Percentiles rank a stretch among this genome's conserved stretches.
Conservation (phyloP, 1,284 basidiomycete species). For the Thelephora terrestris region DNA sequence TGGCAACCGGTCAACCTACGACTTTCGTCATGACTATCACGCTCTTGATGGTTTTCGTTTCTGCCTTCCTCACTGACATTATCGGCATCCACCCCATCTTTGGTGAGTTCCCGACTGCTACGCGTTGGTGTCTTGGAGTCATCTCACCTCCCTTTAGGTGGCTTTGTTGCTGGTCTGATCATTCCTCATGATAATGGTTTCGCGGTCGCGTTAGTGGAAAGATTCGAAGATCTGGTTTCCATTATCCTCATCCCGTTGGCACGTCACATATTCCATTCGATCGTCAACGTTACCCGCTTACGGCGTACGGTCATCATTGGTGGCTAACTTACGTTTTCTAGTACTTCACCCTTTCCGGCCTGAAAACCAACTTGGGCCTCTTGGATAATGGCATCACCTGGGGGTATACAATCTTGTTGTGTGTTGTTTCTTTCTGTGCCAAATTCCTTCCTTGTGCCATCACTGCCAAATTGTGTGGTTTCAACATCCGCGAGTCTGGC, state of each 20-base stretch:
- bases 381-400: slow-evolving; percentile 69
- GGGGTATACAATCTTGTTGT: slow-evolving; percentile 82
- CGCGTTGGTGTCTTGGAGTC: neutral
- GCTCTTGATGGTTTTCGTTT: slow-evolving; percentile 66
- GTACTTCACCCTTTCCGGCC: slow-evolving; percentile 79
- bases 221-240: slow-evolving; percentile 69
- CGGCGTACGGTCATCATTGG: neutral
- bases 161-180: slow-evolving; percentile 82
- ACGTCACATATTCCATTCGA: slow-evolving; percentile 16
- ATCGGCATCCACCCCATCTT: slow-evolving; percentile 70
- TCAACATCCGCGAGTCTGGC: slow-evolving; percentile 69
- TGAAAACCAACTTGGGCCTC: slow-evolving; percentile 76
- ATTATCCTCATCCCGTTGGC: slow-evolving; percentile 78
- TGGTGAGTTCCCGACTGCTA: slow-evolving; percentile 25
- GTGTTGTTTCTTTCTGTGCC: slow-evolving; percentile 69
- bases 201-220: slow-evolving; percentile 66
- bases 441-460: slow-evolving; percentile 68
- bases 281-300: neutral
- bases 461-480: slow-evolving; percentile 57
- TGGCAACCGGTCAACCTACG: slow-evolving; percentile 67
- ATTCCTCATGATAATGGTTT: slow-evolving; percentile 85
- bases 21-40: slow-evolving; percentile 72
- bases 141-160: slow-evolving; percentile 33
- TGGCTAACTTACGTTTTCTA: slow-evolving; percentile 17
- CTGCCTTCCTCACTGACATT: slow-evolving; percentile 84